Evolutionary conservation across 805 yeast species (phyloP).

Genomic region (Metschnikowia bowlesiae): DNA sequence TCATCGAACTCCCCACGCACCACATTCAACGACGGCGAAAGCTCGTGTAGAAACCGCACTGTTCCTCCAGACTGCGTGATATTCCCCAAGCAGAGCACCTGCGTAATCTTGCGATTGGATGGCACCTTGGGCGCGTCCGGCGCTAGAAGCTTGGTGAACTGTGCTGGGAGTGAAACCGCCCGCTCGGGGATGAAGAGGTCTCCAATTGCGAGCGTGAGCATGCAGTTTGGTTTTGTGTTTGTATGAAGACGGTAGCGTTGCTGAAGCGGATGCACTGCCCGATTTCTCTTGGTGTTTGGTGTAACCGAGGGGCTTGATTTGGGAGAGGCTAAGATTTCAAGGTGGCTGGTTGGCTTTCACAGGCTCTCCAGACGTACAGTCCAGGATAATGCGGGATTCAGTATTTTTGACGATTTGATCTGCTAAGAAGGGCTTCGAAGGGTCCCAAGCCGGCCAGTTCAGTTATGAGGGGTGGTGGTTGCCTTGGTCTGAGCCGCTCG

Average conservation of each 20-base stretch:
- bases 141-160: constrained; percentile 70
- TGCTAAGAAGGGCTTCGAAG: too few relatives aligned
- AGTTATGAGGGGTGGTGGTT: too few relatives aligned
- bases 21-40: constrained; percentile 68
- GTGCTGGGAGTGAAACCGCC: constrained; percentile 54
- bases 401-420: too few relatives aligned
- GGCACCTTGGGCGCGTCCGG: constrained; percentile 50
- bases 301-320: too few relatives aligned
- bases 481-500: too few relatives aligned
- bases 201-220: constrained; percentile 68
- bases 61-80: constrained; percentile 65
- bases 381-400: too few relatives aligned
- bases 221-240: constrained; percentile 7
- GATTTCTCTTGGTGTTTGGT: too few relatives aligned
- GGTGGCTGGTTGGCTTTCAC: too few relatives aligned
- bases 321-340: too few relatives aligned
- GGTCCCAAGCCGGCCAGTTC: too few relatives aligned
- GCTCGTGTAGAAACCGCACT: constrained; percentile 54
- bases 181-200: constrained; percentile 89
- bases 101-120: constrained; percentile 62
- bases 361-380: too few relatives aligned
- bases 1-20: constrained; percentile 84
- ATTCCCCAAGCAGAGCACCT: constrained; percentile 83
- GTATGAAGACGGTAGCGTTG: not conserved
- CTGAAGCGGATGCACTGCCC: too few relatives aligned